Conservation (phyloP, 805 yeast genomes). For the Candida takata region DNA sequence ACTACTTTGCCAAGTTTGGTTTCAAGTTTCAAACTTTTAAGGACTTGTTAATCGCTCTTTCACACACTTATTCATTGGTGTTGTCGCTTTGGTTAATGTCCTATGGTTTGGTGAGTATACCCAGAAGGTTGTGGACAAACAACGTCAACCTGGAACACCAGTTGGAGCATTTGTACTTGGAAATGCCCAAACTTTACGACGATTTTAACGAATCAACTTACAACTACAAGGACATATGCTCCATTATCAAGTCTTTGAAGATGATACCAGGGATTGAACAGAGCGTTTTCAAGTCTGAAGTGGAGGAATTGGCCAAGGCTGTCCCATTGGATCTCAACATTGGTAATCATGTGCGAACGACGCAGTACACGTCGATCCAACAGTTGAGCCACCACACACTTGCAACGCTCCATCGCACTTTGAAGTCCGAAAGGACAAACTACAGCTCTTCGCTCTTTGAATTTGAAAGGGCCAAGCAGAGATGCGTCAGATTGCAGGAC, state of each 20-base stretch:
- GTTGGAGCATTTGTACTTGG: conserved; percentile 37
- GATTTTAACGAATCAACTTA: conserved; percentile 55
- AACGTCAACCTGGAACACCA: conserved; percentile 28
- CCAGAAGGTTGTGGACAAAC: conserved; percentile 39
- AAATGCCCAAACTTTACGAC: conserved; percentile 53
- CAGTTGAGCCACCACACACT: conserved; percentile 35
- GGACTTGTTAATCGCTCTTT: conserved; percentile 62
- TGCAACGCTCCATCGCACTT: conserved; percentile 41
- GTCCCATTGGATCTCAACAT: conserved; percentile 17
- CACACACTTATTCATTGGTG: conserved; percentile 70
- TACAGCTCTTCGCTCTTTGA: conserved; percentile 50
- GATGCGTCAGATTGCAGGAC: conserved; percentile 52
- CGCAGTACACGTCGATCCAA: conserved; percentile 17
- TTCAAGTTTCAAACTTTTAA: conserved; percentile 50
- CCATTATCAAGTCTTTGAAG: conserved; percentile 47
- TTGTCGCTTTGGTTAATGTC: conserved; percentile 81
- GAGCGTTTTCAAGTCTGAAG: conserved; percentile 14
- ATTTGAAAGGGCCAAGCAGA: conserved; percentile 42
- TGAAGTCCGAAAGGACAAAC: conserved; percentile 46
- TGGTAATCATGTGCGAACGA: conserved; percentile 20
- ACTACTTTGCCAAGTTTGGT: conserved; percentile 51
- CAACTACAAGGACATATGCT: conserved; percentile 54
- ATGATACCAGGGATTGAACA: conserved; percentile 15
- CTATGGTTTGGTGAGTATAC: conserved; percentile 67
- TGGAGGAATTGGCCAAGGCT: conserved; percentile 4